phyloP scores from a whole-genome alignment of 768 basidiomycete genomes.

The Leccinum variicolor region DNA sequence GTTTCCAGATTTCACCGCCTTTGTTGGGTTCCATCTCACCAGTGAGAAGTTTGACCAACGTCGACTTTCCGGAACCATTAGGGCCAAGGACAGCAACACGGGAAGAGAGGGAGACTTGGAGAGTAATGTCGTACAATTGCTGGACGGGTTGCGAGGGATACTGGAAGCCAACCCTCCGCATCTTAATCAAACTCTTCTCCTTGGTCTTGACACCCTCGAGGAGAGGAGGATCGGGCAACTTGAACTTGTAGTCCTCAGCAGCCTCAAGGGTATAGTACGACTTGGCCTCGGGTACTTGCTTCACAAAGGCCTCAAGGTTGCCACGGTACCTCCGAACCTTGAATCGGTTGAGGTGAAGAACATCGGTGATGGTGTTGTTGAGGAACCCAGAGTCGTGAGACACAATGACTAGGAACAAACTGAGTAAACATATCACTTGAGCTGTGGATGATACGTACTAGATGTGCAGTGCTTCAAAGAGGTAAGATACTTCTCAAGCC shows the following conservation, averaged over 20 bases:
- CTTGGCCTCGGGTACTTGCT: conserved; percentile 93
- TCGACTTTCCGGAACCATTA: conserved; percentile 98
- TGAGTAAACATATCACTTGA: conserved; percentile 8
- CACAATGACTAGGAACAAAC: conserved; percentile 67
- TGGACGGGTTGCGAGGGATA: conserved; percentile 84
- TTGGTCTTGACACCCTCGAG: conserved; percentile 99
- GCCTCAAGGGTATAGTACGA: conserved; percentile 97
- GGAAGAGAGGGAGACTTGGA: conserved; percentile 96
- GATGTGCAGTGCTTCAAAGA: conserved; percentile 89
- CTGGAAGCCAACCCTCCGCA: conserved; percentile 97
- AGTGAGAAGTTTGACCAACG: conserved; percentile 94
- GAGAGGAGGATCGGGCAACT: conserved; percentile 94
- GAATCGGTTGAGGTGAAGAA: conserved; percentile 97
- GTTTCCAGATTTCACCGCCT: conserved; percentile 98
- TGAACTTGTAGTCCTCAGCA: conserved; percentile 96
- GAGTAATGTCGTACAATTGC: conserved; percentile 90
- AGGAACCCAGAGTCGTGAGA: conserved; percentile 98
- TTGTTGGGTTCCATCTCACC: conserved; percentile 96
- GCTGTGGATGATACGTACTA: conserved; percentile 45
- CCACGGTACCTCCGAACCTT: conserved; percentile 94
- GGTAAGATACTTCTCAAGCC: conserved; percentile 94
- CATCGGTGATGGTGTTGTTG: conserved; percentile 97
- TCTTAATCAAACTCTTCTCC: conserved; percentile 95
- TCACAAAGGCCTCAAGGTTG: conserved; percentile 93
- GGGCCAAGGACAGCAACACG: conserved; percentile 98